Evolutionary conservation across 306 rosid genomes (phyloP).

Genomic region (Prinsepia uniflora): DNA sequence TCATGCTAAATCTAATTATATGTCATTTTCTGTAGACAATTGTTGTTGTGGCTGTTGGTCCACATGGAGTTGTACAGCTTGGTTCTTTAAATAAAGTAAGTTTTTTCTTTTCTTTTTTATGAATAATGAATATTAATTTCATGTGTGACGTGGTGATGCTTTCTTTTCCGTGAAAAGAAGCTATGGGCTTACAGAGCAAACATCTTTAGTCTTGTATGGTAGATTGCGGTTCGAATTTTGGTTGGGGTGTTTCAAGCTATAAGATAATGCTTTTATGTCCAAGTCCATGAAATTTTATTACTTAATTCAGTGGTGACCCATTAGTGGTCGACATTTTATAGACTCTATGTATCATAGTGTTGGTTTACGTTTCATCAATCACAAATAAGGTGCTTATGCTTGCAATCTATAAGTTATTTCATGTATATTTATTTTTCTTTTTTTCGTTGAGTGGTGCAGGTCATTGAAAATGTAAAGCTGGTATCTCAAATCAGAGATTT

Average conservation of each 20-base stretch:
- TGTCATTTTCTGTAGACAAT: conserved; percentile 57
- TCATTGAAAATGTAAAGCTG: conserved; percentile 63
- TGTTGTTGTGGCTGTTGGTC: conserved; percentile 66
- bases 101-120: conserved; percentile 19
- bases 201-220: conserved; percentile 21
- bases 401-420: conserved; percentile 16
- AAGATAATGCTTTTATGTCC: neutral
- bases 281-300: conserved; percentile 1
- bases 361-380: neutral
- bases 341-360: neutral
- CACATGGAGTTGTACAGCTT: conserved; percentile 92
- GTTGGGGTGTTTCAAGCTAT: neutral
- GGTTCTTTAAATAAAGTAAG: conserved; percentile 79
- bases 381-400: neutral
- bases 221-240: neutral
- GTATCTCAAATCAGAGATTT: conserved; percentile 58
- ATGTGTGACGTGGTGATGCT: neutral
- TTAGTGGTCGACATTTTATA: neutral
- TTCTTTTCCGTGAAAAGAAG: neutral
- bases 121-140: conserved; percentile 12
- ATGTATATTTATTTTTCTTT: conserved; percentile 18
- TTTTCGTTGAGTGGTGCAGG: conserved; percentile 45
- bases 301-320: neutral
- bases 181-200: conserved; percentile 19
- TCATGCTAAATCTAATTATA: conserved; percentile 14